phyloP scores from a whole-genome alignment of 768 basidiomycete species.

The Russula sp. region DNA sequence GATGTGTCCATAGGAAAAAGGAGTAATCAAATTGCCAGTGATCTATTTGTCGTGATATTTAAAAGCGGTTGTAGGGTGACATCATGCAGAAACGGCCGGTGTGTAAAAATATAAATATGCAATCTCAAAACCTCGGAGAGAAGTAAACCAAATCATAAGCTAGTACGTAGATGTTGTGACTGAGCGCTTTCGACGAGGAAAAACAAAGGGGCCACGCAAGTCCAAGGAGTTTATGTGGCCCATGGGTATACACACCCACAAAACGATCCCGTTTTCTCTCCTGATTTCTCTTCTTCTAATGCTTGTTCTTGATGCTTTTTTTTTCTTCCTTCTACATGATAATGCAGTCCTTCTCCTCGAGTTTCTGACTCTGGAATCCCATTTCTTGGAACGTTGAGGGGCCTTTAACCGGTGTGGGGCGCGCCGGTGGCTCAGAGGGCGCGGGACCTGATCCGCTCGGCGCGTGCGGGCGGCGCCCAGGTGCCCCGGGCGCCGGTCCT shows the following conservation, averaged over 20 bases:
- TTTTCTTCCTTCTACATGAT: conserved; percentile 54
- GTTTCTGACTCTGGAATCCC: conserved; percentile 77
- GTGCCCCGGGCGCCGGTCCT: background rate
- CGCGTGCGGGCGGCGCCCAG: conserved; percentile 4
- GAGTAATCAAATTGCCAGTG: conserved; percentile 16
- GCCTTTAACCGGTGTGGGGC: conserved; percentile 33
- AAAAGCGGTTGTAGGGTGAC: background rate
- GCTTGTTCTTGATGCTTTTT: background rate
- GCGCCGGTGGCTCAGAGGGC: conserved; percentile 8
- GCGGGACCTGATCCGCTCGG: background rate
- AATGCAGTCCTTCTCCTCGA: conserved; percentile 77
- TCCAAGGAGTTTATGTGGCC: background rate
- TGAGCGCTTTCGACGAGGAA: background rate
- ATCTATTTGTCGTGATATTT: conserved; percentile 7
- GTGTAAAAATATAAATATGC: background rate
- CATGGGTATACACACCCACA: background rate
- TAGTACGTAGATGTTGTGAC: background rate
- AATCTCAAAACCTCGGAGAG: background rate
- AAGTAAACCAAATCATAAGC: background rate
- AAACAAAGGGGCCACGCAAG: background rate
- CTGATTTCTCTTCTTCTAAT: background rate
- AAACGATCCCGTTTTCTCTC: too few relatives aligned
- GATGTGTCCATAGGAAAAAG: conserved; percentile 17
- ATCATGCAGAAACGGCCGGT: background rate
- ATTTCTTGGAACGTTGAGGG: conserved; percentile 89